Evolutionary conservation across 75 land plant species (phyloP), one percentile per base, ranked within the genome.

Genomic region (Ceratopteris richardii): DNA sequence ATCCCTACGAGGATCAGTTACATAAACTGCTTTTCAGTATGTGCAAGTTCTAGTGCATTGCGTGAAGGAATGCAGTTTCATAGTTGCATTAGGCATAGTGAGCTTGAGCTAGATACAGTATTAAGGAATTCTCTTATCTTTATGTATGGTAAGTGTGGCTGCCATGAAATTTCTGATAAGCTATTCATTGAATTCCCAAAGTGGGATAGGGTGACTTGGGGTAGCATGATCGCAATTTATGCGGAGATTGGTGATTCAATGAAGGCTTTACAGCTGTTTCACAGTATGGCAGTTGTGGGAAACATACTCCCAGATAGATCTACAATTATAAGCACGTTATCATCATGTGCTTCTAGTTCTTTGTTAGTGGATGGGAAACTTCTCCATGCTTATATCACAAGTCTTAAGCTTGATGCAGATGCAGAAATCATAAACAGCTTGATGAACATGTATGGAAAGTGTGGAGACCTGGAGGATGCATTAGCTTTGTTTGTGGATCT

Each of bases 21-120:
- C 37, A 3, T 33, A 3, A 33, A 9, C 37, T 9, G 3, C 37
- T 33, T 33, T 33, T 33, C 37, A 9, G 37, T 9, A 33, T 33
- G 37, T 33, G 37, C 37, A 33, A 33, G 9, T 33, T 33, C 37
- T 33, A 33, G 9, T 33, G 3, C 9, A 4, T 9, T 33, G 37
- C 3, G 3, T 3, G 37, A 33, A 33, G 86, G 82, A 2, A 50
- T 46, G 16, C 82, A 75, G 63, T 62, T 82, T 50, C 86, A 82
- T 61, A 69, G 66, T 16, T 51, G 52, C 23, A 31, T 72, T 44
- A 75, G 78, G 5, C 71, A 79, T 41, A 44, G 29, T 36, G 78
- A 65, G 0, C 70, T 65, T 9, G 51, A 51, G 24, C 19, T 56
- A 17, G 65, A 69, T 29, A 37, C 16, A 26, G 23, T 44, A 13